A percentile compares a stretch with the other conserved stretches of the same genome.
Conservation (phyloP, 2,329 filamentous ascomycete genomes). For the Fusarium sp. region DNA sequence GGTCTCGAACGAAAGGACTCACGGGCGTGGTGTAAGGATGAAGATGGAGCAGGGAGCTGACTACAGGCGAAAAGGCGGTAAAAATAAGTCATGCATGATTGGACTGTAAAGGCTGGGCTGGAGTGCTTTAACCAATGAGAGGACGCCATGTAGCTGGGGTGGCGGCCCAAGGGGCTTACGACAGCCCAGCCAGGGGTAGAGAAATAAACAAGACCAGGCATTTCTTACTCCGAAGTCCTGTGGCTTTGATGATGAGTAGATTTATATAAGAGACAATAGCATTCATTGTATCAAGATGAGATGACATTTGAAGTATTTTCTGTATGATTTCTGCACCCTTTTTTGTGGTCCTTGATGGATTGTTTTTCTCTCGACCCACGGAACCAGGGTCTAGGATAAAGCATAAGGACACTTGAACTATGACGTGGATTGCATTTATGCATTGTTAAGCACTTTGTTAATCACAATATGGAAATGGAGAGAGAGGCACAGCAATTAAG, state of each 20-base stretch:
- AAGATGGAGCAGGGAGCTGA: background rate
- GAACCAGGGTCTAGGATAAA: background rate
- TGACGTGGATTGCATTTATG: background rate
- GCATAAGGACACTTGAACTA: background rate
- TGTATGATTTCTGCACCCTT: no score
- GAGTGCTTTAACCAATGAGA: background rate
- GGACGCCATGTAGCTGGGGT: background rate
- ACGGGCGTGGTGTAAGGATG: background rate
- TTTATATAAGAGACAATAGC: background rate
- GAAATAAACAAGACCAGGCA: background rate
- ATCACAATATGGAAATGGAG: background rate
- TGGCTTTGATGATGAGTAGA: background rate
- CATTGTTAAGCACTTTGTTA: background rate
- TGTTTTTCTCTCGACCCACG: background rate
- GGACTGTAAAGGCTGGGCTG: background rate
- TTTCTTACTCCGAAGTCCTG: background rate
- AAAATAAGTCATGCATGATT: conserved; percentile 2
- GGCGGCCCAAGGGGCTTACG: background rate
- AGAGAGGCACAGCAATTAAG: background rate
- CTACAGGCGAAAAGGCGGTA: conserved; percentile 5
- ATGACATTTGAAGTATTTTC: no score
- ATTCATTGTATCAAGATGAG: no score
- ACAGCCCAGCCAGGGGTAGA: background rate
- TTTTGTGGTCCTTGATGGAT: background rate
- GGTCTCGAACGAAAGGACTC: background rate